phyloP scores from a whole-genome alignment of 306 rosid species.

The Dryas alaskensis region DNA sequence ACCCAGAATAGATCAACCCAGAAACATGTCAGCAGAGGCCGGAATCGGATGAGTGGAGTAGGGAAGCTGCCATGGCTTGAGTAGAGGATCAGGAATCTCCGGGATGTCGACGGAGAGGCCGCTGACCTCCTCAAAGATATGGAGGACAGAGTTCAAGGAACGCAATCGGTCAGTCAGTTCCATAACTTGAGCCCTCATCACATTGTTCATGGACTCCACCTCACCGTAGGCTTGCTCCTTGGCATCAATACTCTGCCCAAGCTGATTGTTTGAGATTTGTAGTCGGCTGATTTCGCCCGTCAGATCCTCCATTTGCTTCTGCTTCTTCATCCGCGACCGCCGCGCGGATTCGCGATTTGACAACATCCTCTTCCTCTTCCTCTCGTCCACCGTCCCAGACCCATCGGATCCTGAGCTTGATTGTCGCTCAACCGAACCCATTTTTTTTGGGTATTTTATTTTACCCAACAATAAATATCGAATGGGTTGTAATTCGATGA shows the following conservation, averaged over 20 bases:
- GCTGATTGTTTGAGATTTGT: constrained; percentile 42
- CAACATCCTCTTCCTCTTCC: constrained; percentile 90
- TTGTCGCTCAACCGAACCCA: constrained; percentile 54
- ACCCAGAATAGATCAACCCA: constrained; percentile 35
- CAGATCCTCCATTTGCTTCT: constrained; percentile 81
- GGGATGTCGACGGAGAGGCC: constrained; percentile 65
- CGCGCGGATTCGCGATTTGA: constrained; percentile 94
- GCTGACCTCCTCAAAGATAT: constrained; percentile 66
- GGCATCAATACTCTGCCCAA: constrained; percentile 41
- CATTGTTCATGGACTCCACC: constrained; percentile 49
- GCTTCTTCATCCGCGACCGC: constrained; percentile 88
- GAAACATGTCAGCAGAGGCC: constrained; percentile 53
- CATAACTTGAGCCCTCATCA: constrained; percentile 58
- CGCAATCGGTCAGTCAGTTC: constrained; percentile 74
- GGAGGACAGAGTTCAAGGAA: constrained; percentile 66
- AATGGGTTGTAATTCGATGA: not conserved
- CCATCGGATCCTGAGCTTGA: constrained; percentile 76
- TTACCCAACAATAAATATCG: not conserved
- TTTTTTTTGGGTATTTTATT: constrained; percentile 4
- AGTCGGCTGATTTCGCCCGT: constrained; percentile 49
- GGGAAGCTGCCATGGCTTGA: constrained; percentile 70
- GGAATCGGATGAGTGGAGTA: constrained; percentile 41
- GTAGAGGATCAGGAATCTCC: constrained; percentile 66
- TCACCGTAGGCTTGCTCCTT: constrained; percentile 57
- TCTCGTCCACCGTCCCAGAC: constrained; percentile 49